These are phyloP conservation scores for Cenchrus purpureus DNA, from an alignment of 176 grass and related monocot species.

Conservation along the genomic window DNA sequence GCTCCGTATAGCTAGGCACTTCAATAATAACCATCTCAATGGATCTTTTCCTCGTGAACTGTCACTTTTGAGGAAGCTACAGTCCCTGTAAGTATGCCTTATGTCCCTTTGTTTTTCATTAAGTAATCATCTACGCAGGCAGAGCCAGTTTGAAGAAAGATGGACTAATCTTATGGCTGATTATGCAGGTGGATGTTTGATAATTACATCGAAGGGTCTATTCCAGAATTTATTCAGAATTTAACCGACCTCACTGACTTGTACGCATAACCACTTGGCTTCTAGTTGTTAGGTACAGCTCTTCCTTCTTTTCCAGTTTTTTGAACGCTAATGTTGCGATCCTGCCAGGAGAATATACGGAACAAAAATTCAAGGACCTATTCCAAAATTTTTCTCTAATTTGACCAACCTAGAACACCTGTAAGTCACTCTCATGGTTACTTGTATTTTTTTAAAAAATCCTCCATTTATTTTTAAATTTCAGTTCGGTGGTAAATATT, in stretches of 20 bases:
- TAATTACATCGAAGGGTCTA: constrained; percentile 47
- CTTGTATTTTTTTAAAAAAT: neutral
- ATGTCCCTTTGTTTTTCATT: neutral
- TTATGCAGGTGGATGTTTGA: constrained; percentile 70
- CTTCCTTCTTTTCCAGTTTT: constrained; percentile 26
- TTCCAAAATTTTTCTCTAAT: constrained; percentile 48
- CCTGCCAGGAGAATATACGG: constrained; percentile 63
- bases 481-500: neutral
- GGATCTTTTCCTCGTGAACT: constrained; percentile 44
- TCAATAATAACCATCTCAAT: constrained; percentile 58
- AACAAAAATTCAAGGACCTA: constrained; percentile 57
- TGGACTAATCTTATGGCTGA: neutral
- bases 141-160: constrained; percentile 24
- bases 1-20: constrained; percentile 58
- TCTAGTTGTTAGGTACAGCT: neutral
- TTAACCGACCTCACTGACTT: constrained; percentile 55
- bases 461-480: neutral
- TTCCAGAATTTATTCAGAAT: constrained; percentile 54
- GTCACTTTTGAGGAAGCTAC: constrained; percentile 38
- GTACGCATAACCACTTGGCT: constrained; percentile 37
- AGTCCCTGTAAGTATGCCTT: constrained; percentile 50
- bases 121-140: neutral
- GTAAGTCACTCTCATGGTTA: constrained; percentile 47
- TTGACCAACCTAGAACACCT: constrained; percentile 52
- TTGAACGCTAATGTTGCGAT: constrained; percentile 12